Conservation (phyloP, 352 stramenopile species). For the Phytophthora chlamydospora region DNA sequence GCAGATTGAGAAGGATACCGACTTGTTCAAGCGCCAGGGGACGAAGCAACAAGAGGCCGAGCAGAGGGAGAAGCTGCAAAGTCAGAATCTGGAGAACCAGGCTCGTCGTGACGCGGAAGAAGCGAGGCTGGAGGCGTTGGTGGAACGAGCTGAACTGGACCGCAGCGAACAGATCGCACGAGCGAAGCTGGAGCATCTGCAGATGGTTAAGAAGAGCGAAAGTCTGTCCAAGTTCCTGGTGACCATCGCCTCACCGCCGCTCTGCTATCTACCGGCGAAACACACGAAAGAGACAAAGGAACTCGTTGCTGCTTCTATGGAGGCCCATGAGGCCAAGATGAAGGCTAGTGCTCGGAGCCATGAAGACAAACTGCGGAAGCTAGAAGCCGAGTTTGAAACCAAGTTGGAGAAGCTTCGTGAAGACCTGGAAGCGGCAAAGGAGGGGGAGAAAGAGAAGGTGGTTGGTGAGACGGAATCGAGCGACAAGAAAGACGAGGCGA, state of each 20-base stretch:
- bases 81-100: slow-evolving; percentile 47
- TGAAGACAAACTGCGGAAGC: slow-evolving; percentile 52
- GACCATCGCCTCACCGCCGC: slow-evolving; percentile 68
- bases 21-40: slow-evolving; percentile 74
- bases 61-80: slow-evolving; percentile 74
- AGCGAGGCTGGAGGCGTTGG: slow-evolving; percentile 45
- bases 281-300: slow-evolving; percentile 84
- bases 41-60: slow-evolving; percentile 71
- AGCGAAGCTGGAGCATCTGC: slow-evolving; percentile 65
- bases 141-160: slow-evolving; percentile 57
- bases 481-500: slow-evolving; percentile 26
- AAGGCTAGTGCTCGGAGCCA: slow-evolving; percentile 44
- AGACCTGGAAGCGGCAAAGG: slow-evolving; percentile 47
- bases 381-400: slow-evolving; percentile 51
- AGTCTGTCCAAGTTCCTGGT: slow-evolving; percentile 66
- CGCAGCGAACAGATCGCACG: slow-evolving; percentile 58
- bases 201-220: slow-evolving; percentile 50
- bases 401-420: slow-evolving; percentile 60
- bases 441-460: slow-evolving; percentile 13
- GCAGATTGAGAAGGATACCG: slow-evolving; percentile 80
- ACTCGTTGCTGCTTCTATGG: slow-evolving; percentile 67
- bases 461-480: slow-evolving; percentile 9
- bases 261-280: slow-evolving; percentile 75
- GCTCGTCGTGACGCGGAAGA: slow-evolving; percentile 46
- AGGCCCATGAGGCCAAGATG: slow-evolving; percentile 74